Evolutionary conservation across 495 filamentous ascomycete species (phyloP).

Genomic region (Penicillium egyptiacum): DNA sequence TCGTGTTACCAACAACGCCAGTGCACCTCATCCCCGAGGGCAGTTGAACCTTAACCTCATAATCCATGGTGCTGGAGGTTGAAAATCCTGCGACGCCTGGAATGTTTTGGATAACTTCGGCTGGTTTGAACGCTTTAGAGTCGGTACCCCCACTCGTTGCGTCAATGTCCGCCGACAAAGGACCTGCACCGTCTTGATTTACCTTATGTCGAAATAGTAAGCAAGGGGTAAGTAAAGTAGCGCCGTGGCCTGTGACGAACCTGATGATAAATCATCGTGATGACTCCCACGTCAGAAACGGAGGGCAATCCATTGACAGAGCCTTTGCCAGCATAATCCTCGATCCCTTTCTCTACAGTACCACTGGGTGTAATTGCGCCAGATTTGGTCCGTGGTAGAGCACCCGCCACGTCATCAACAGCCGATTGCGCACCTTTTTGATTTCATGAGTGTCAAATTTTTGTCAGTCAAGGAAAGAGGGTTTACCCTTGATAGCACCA

Average conservation of each 20-base stretch:
- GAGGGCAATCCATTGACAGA: slow-evolving; percentile 50
- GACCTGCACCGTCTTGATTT: slow-evolving; percentile 43
- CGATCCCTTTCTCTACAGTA: slow-evolving; percentile 43
- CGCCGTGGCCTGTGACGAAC: slow-evolving; percentile 3
- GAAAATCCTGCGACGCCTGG: slow-evolving; percentile 39
- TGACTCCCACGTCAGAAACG: slow-evolving; percentile 51
- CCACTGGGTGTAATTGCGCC: slow-evolving; percentile 28
- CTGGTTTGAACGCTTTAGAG: slow-evolving; percentile 51
- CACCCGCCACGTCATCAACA: slow-evolving; percentile 15
- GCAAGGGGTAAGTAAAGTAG: neutral
- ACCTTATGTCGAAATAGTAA: slow-evolving; percentile 22
- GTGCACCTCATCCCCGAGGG: slow-evolving; percentile 61
- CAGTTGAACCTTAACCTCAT: slow-evolving; percentile 53
- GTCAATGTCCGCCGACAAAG: slow-evolving; percentile 35
- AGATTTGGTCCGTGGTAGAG: slow-evolving; percentile 8
- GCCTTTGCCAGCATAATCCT: slow-evolving; percentile 42
- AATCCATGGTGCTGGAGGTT: slow-evolving; percentile 18
- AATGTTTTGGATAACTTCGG: slow-evolving; percentile 57
- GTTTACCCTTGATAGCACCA: slow-evolving; percentile 13
- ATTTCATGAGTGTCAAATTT: neutral
- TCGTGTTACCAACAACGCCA: slow-evolving; percentile 49
- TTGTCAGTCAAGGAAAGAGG: neutral
- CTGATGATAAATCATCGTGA: slow-evolving; percentile 40
- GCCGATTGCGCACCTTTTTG: slow-evolving; percentile 10
- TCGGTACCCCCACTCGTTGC: slow-evolving; percentile 57